Base-by-base conservation (phyloP, 371 early-diverging fungal species). In the Zychaea mexicana region DNA sequence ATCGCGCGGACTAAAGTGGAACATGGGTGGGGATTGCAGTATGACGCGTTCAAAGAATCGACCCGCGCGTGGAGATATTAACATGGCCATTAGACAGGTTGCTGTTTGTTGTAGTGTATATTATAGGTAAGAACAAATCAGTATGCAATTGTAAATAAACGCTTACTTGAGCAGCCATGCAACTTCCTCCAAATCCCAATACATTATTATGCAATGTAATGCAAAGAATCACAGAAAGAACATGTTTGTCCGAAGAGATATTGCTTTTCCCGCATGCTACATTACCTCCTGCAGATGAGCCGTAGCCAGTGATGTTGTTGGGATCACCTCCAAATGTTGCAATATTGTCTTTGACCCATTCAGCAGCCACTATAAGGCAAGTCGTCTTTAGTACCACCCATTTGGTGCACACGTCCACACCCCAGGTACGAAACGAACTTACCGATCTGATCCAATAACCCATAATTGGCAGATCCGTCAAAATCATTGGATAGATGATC, bases 231-330 rank as follows among this genome's bases (percentile, higher is more conserved):
- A n/a, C n/a, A n/a, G n/a, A n/a, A n/a, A n/a, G n/a, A n/a, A n/a
- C n/a, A n/a, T n/a, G n/a, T n/a, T n/a, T n/a, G n/a, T n/a, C n/a
- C n/a, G n/a, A n/a, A n/a, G n/a, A n/a, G n/a, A n/a, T n/a, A n/a
- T n/a, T n/a, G n/a, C n/a, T n/a, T n/a, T n/a, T n/a, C n/a, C n/a
- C n/a, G n/a, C n/a, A n/a, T n/a, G n/a, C n/a, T n/a, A n/a, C n/a
- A n/a, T n/a, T n/a, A 68, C 71, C 66, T 54, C 78, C 78, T 38
- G 75, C 78, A 47, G 78, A 78, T 22, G 73, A 69, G 0, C 78
- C 78, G 61, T 70, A 78, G 19, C 73, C 72, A 28, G 75, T 75
- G 17, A 78, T 61, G 42, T 75, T 65, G 13, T 60, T 33, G 0
- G 68, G 64, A 60, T 68, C 60, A 28, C 68, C 68, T 1, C 64